A percentile compares a stretch with the other conserved stretches of the same genome.
phyloP scores from a whole-genome alignment of 441 rosid genomes.

The Adansonia madagascariensis region DNA sequence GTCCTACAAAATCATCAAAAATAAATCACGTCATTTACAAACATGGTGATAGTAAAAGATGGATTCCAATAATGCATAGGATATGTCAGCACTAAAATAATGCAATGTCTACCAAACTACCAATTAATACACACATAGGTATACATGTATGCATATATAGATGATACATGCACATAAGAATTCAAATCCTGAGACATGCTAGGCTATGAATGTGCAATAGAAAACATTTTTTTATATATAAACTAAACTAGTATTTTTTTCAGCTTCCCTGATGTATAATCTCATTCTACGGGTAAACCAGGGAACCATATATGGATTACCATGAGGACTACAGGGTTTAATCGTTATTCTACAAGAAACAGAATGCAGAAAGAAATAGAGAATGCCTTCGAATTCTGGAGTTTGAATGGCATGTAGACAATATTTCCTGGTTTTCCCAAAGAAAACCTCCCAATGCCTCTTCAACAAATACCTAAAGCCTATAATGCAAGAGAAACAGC shows the following conservation, averaged over 20 bases:
- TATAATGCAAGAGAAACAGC: neutral
- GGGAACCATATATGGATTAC: neutral
- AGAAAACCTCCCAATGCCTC: neutral
- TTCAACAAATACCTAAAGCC: neutral
- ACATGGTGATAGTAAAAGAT: slow-evolving; percentile 7
- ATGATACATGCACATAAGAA: neutral
- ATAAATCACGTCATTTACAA: neutral
- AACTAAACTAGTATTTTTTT: slow-evolving; percentile 3
- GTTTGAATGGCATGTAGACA: slow-evolving; percentile 15
- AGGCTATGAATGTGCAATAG: neutral
- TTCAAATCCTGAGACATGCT: neutral
- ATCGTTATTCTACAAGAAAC: neutral
- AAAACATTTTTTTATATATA: neutral
- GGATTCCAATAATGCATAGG: neutral
- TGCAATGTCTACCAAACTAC: neutral
- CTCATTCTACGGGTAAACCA: neutral
- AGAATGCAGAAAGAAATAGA: slow-evolving; percentile 13
- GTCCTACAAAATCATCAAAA: slow-evolving; percentile 7
- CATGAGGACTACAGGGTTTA: neutral
- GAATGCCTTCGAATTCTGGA: neutral
- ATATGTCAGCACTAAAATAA: slow-evolving; percentile 9
- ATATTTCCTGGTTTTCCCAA: slow-evolving; percentile 1
- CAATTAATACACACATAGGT: neutral
- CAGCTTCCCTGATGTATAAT: slow-evolving; percentile 4
- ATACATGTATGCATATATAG: neutral